Base-by-base conservation (phyloP, 345 rosid genomes). In the Camelina neglecta region DNA sequence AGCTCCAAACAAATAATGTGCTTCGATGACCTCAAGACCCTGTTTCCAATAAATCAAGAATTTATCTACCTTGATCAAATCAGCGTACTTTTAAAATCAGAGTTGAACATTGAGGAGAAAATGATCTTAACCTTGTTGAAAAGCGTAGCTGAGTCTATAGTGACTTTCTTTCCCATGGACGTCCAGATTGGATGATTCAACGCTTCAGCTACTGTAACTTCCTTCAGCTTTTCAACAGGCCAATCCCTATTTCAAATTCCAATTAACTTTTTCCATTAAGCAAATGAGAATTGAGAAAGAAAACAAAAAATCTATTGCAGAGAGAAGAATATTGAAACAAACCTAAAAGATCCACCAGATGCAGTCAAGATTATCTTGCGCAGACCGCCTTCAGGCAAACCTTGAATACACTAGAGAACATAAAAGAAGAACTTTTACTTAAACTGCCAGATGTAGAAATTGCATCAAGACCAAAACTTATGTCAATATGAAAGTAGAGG, bases 271-370 rank as follows among this genome's bases (percentile, higher is more conserved):
- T 8, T 44, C 10, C n/a, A 4, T 21, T 45, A 58, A 24, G 18
- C n/a, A 64, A 31, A 60, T 1, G 35, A 59, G 69, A 54, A 54
- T 2, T 5, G 5, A 65, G 41, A 11, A 26, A 26, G 29, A 26
- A 26, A 26, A 26, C 29, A 44, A 29, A 21, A 21, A 2, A 0
- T 8, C 2, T n/a, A 26, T 26, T n/a, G 4, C n/a, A 38, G 33
- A 15, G 73, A 58, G 63, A 65, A 11, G 8, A 39, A 39, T 74
- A 20, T 58, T 33, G 72, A 50, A 67, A 62, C 87, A 65, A 68
- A 95, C 99, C 97, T 92, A 91, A 92, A 95, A 73, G 97, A 87
- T 64, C 99, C 99, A 74, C 99, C 99, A 70, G 99, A 95, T 35
- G 97, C 97, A 42, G 99, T 95, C 72, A 95, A 87, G 79, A 95